Evolutionary conservation across 2,329 filamentous ascomycete genomes (phyloP).

Genomic region (Aspergillus ochraceoroseus): DNA sequence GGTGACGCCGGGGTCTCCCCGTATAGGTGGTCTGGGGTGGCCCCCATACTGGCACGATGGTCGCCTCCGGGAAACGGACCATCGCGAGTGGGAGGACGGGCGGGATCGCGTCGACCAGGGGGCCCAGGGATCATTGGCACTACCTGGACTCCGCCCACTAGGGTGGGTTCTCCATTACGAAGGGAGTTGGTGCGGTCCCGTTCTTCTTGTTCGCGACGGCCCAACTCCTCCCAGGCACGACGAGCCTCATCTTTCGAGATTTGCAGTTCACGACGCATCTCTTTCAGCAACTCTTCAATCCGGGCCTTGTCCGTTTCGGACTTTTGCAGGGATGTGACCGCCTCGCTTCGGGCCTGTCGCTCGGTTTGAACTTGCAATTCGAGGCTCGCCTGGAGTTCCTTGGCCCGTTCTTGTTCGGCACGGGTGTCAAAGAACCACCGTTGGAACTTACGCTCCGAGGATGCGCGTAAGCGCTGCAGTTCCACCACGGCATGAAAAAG

Average conservation of each 20-base stretch:
- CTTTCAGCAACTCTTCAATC: constrained; percentile 71
- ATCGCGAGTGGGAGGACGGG: constrained; percentile 46
- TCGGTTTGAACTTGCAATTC: constrained; percentile 71
- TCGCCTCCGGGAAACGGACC: constrained; percentile 41
- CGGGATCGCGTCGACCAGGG: constrained; percentile 51
- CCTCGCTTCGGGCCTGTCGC: constrained; percentile 62
- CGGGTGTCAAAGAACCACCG: constrained; percentile 97
- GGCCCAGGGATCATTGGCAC: constrained; percentile 81
- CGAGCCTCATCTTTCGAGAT: constrained; percentile 96
- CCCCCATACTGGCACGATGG: constrained; percentile 19
- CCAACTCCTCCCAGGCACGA: constrained; percentile 94
- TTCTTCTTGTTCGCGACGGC: constrained; percentile 86
- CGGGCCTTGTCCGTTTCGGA: constrained; percentile 64
- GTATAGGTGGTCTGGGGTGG: constrained; percentile 47
- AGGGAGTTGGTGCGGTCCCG: constrained; percentile 80
- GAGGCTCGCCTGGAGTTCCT: constrained; percentile 77
- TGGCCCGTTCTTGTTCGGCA: constrained; percentile 75
- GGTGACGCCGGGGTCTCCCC: constrained; percentile 49
- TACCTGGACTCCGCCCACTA: constrained; percentile 90
- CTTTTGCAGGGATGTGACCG: constrained; percentile 61
- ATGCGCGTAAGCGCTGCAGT: constrained; percentile 84
- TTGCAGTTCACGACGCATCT: constrained; percentile 86
- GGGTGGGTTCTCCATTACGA: constrained; percentile 77
- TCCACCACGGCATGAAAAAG: constrained; percentile 97
- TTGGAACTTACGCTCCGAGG: constrained; percentile 95